Conservation (phyloP, 345 rosid genomes). For the Eucalyptus tenuipes region DNA sequence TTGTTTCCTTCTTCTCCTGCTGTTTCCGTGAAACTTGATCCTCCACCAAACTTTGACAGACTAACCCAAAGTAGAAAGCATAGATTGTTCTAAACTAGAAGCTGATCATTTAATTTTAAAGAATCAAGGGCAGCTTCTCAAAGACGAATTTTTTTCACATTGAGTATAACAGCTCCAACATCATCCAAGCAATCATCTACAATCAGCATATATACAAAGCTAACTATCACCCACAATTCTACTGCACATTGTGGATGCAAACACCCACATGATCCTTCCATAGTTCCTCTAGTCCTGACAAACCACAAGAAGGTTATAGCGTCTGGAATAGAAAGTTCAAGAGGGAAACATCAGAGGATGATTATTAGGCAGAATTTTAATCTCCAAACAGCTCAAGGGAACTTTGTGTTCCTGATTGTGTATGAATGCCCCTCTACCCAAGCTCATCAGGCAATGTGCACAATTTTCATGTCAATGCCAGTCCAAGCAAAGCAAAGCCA, state of each 20-base stretch:
- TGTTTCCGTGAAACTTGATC: neutral
- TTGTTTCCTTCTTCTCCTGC: neutral
- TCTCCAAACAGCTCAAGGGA: neutral
- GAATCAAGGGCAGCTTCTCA: neutral
- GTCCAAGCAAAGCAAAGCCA: neutral
- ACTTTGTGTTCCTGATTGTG: neutral
- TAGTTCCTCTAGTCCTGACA: neutral
- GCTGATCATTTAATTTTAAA: neutral
- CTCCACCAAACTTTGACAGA: neutral
- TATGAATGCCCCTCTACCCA: neutral
- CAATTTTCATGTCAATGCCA: neutral
- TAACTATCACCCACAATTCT: neutral
- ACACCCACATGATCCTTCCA: neutral
- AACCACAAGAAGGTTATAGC: neutral
- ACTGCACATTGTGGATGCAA: neutral
- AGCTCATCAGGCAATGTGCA: neutral
- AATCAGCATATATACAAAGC: neutral
- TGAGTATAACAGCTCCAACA: neutral
- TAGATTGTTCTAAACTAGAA: neutral
- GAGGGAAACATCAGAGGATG: neutral
- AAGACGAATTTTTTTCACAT: neutral
- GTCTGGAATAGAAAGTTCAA: neutral
- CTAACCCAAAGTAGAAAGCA: neutral
- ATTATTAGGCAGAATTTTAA: neutral
- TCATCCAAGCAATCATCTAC: neutral